phyloP scores from a whole-genome alignment of 2,329 filamentous ascomycete species.

The Paecilomyces niveus region DNA sequence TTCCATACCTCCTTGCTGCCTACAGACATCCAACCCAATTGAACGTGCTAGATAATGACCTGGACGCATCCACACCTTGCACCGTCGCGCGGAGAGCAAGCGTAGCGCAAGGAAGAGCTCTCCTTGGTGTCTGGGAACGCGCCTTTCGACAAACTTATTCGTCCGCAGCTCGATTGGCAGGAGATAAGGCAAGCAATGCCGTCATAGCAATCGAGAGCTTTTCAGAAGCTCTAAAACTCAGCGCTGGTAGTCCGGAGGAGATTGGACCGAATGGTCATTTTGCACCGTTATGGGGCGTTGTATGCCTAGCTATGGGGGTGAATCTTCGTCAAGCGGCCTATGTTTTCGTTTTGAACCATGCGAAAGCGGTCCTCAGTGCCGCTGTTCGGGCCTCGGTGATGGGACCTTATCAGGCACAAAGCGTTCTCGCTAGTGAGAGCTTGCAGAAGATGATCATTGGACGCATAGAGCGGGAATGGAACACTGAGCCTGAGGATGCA shows the following conservation, averaged over 20 bases:
- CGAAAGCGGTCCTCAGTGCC: constrained; percentile 56
- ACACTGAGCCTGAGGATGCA: constrained; percentile 46
- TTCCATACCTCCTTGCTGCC: constrained; percentile 54
- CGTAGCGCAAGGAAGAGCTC: constrained; percentile 52
- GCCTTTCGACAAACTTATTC: constrained; percentile 37
- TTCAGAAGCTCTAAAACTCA: constrained; percentile 30
- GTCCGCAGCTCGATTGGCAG: constrained; percentile 2
- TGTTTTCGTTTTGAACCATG: constrained; percentile 57
- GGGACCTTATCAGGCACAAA: constrained; percentile 59
- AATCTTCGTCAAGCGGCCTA: constrained; percentile 49
- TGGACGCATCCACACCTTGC: constrained; percentile 57
- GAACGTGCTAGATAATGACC: constrained; percentile 52
- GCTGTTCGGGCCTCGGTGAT: constrained; percentile 57
- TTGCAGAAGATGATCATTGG: constrained; percentile 46
- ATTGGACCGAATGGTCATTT: constrained; percentile 47
- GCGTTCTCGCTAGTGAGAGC: constrained; percentile 46
- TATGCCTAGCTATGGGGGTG: constrained; percentile 48
- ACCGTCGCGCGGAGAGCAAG: constrained; percentile 56
- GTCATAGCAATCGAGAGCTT: constrained; percentile 29
- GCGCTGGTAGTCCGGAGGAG: constrained; percentile 20
- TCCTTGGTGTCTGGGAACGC: constrained; percentile 55
- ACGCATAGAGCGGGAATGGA: constrained; percentile 44
- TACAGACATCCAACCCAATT: constrained; percentile 46
- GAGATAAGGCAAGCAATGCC: constrained; percentile 13
- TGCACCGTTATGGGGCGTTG: constrained; percentile 53